Conservation (phyloP, 2,329 filamentous ascomycete genomes). For the Fusarium ambrosium region DNA sequence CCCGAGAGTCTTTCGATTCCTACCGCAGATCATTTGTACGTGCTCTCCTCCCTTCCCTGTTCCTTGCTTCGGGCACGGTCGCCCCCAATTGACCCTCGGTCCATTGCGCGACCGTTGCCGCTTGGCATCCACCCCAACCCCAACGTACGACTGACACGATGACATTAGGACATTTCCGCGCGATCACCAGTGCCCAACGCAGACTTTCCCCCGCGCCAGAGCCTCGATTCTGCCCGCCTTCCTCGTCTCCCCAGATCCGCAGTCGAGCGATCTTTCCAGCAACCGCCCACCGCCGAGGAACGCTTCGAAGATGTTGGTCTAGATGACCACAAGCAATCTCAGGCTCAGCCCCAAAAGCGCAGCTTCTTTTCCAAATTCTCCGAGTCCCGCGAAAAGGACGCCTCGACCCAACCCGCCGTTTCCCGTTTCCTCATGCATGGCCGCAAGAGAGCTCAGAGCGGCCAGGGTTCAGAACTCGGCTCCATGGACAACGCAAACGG, state of each 20-base stretch:
- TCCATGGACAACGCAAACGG: constrained; percentile 63
- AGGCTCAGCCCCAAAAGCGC: constrained; percentile 62
- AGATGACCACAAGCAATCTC: constrained; percentile 74
- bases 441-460: constrained; percentile 75
- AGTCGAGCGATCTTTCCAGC: constrained; percentile 69
- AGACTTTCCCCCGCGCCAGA: constrained; percentile 77
- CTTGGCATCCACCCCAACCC: constrained; percentile 2
- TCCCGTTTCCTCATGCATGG: constrained; percentile 77
- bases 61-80: background rate
- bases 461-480: constrained; percentile 78
- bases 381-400: constrained; percentile 62
- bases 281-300: constrained; percentile 79
- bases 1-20: constrained; percentile 95
- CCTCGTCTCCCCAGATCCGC: constrained; percentile 73
- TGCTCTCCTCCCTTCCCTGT: constrained; percentile 33
- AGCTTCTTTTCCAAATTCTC: constrained; percentile 84
- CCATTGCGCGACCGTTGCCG: background rate
- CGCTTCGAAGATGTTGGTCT: constrained; percentile 92
- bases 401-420: constrained; percentile 56
- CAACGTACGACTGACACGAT: constrained; percentile 36
- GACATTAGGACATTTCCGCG: constrained; percentile 85
- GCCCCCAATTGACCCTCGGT: background rate
- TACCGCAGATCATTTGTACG: constrained; percentile 95
- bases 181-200: constrained; percentile 78
- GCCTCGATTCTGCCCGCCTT: constrained; percentile 81